Conservation (phyloP, 106 monocot genomes). For the Agapanthus africanus region DNA sequence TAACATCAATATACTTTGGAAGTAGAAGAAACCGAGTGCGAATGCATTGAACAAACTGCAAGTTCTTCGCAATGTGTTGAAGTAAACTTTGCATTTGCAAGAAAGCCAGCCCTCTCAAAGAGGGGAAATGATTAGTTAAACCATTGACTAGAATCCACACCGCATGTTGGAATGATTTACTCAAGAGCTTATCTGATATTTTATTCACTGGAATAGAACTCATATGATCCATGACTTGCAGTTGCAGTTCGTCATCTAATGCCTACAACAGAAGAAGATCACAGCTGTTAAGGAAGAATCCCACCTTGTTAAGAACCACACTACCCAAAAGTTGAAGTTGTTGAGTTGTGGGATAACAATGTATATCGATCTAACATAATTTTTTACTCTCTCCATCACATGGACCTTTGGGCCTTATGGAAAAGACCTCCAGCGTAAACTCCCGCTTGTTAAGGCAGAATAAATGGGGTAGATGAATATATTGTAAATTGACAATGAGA, state of each 20-base stretch:
- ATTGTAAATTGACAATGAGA: too few relatives aligned
- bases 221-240: slow-evolving; percentile 51
- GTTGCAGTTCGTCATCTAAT: slow-evolving; percentile 44
- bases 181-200: slow-evolving; percentile 76
- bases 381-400: too few relatives aligned
- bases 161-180: slow-evolving; percentile 65
- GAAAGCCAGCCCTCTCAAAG: slow-evolving; percentile 38
- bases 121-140: slow-evolving; percentile 47
- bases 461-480: too few relatives aligned
- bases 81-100: slow-evolving; percentile 38
- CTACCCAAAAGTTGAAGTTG: too few relatives aligned
- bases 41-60: slow-evolving; percentile 74
- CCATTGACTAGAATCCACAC: slow-evolving; percentile 38
- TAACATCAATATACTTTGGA: slow-evolving; percentile 62
- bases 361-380: too few relatives aligned
- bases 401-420: too few relatives aligned
- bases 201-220: slow-evolving; percentile 37
- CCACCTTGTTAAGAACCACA: too few relatives aligned
- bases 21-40: slow-evolving; percentile 73
- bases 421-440: too few relatives aligned
- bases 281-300: not conserved
- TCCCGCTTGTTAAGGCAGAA: too few relatives aligned
- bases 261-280: slow-evolving; percentile 15
- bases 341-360: too few relatives aligned
- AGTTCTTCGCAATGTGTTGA: slow-evolving; percentile 37